Evolutionary conservation across 1,284 basidiomycete species (phyloP).

Genomic region (Cryptococcus sp.): DNA sequence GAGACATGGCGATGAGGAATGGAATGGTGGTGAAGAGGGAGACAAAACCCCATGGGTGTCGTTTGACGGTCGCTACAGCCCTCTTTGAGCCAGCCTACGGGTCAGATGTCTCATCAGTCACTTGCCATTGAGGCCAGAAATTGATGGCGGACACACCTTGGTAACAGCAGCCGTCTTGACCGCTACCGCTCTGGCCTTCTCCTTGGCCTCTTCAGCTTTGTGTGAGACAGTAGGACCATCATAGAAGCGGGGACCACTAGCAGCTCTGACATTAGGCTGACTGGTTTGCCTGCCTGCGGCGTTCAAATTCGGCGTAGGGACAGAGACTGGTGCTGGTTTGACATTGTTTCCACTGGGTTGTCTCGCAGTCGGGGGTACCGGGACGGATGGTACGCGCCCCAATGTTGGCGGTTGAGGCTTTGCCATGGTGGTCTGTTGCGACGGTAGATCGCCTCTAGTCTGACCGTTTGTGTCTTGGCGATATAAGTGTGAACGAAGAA

Average conservation of each 20-base stretch:
- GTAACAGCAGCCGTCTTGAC: slow-evolving; percentile 20
- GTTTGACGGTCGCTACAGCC: slow-evolving; percentile 22
- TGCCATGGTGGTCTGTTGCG: too few species aligned
- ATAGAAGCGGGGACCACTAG: slow-evolving; percentile 11
- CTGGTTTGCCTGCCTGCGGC: slow-evolving; percentile 3
- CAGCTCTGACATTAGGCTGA: slow-evolving; percentile 8
- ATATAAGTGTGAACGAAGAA: too few species aligned
- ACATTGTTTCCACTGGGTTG: not conserved
- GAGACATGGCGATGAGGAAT: slow-evolving; percentile 40
- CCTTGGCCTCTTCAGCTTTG: slow-evolving; percentile 14
- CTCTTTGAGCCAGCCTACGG: slow-evolving; percentile 23
- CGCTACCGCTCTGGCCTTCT: slow-evolving; percentile 18
- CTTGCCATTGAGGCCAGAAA: not conserved
- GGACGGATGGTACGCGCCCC: slow-evolving; percentile 7
- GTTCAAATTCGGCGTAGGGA: not conserved
- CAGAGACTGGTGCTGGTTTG: not conserved
- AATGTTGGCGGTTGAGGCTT: too few species aligned
- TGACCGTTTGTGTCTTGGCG: too few species aligned
- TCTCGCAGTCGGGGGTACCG: slow-evolving; percentile 15
- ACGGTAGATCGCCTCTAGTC: too few species aligned
- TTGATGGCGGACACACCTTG: slow-evolving; percentile 23
- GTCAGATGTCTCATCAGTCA: not conserved
- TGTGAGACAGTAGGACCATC: slow-evolving; percentile 33
- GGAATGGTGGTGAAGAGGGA: slow-evolving; percentile 43
- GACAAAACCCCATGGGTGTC: slow-evolving; percentile 34